phyloP scores from a whole-genome alignment of 2,329 filamentous ascomycete genomes.

The Fusarium falciforme region DNA sequence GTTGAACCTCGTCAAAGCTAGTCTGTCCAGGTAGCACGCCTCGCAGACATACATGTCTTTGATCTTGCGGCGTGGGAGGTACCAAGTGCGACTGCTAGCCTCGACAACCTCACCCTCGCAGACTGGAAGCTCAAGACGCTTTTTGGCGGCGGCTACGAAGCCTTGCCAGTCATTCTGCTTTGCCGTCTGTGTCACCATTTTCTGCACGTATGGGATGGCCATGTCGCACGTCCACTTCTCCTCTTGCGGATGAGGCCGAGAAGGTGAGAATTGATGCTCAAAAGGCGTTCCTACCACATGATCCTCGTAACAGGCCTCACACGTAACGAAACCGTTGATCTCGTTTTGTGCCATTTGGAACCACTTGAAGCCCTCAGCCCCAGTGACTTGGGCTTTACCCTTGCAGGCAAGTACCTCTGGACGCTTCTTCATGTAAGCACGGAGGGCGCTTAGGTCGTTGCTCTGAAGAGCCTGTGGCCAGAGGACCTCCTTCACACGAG shows the following conservation, averaged over 20 bases:
- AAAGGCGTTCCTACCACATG: slow-evolving; percentile 44
- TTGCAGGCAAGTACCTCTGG: slow-evolving; percentile 46
- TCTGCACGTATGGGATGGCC: slow-evolving; percentile 41
- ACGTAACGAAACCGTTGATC: slow-evolving; percentile 49
- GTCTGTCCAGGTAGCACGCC: slow-evolving; percentile 50
- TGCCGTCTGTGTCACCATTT: slow-evolving; percentile 30
- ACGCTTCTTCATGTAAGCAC: slow-evolving; percentile 46
- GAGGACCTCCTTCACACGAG: slow-evolving; percentile 49
- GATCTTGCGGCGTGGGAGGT: slow-evolving; percentile 37
- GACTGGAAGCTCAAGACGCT: slow-evolving; percentile 38
- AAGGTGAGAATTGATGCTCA: slow-evolving; percentile 45
- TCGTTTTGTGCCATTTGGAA: slow-evolving; percentile 44
- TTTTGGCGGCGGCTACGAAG: slow-evolving; percentile 40
- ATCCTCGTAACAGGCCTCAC: slow-evolving; percentile 54
- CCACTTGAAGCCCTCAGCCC: slow-evolving; percentile 47
- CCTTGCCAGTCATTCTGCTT: slow-evolving; percentile 45
- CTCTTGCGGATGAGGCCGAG: slow-evolving; percentile 36
- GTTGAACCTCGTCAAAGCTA: slow-evolving; percentile 45
- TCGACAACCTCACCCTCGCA: slow-evolving; percentile 46
- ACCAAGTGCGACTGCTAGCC: slow-evolving; percentile 43
- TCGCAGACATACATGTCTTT: slow-evolving; percentile 48
- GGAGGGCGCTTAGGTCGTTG: slow-evolving; percentile 39
- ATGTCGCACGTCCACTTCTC: slow-evolving; percentile 51
- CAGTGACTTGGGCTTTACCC: slow-evolving; percentile 33
- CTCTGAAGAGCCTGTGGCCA: slow-evolving; percentile 47